phyloP scores from a whole-genome alignment of 306 rosid genomes.

The Inga laurina region DNA sequence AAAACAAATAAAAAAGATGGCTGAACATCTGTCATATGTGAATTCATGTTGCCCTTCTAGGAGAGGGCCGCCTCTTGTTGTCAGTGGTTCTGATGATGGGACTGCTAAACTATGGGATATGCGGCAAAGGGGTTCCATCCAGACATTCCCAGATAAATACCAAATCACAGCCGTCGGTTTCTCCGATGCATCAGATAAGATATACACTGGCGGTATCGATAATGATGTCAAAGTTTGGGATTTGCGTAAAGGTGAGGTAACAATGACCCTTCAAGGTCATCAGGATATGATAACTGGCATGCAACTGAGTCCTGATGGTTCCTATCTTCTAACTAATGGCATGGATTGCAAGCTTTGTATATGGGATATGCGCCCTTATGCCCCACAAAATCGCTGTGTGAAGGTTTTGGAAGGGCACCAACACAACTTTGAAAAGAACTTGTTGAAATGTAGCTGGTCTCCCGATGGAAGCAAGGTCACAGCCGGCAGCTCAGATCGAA shows the following conservation, averaged over 20 bases:
- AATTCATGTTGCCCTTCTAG: conserved; percentile 92
- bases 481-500: conserved; percentile 91
- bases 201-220: conserved; percentile 90
- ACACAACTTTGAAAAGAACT: conserved; percentile 89
- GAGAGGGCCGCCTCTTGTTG: conserved; percentile 92
- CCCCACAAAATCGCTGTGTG: conserved; percentile 92
- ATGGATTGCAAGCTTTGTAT: conserved; percentile 97
- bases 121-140: conserved; percentile 97
- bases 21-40: conserved; percentile 87
- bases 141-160: conserved; percentile 92
- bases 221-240: conserved; percentile 95
- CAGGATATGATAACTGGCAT: conserved; percentile 96
- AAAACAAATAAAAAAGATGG: conserved; percentile 90
- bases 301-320: conserved; percentile 98
- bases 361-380: conserved; percentile 98
- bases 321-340: conserved; percentile 92
- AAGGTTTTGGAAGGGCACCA: conserved; percentile 95
- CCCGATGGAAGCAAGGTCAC: conserved; percentile 96
- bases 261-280: conserved; percentile 92
- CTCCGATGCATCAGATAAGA: conserved; percentile 94
- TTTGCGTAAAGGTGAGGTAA: conserved; percentile 89
- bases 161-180: conserved; percentile 89
- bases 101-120: conserved; percentile 97
- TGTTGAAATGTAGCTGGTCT: conserved; percentile 90
- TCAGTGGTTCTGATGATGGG: conserved; percentile 96